phyloP scores from a whole-genome alignment of 2,329 filamentous ascomycete genomes.

The Thelonectria olida region DNA sequence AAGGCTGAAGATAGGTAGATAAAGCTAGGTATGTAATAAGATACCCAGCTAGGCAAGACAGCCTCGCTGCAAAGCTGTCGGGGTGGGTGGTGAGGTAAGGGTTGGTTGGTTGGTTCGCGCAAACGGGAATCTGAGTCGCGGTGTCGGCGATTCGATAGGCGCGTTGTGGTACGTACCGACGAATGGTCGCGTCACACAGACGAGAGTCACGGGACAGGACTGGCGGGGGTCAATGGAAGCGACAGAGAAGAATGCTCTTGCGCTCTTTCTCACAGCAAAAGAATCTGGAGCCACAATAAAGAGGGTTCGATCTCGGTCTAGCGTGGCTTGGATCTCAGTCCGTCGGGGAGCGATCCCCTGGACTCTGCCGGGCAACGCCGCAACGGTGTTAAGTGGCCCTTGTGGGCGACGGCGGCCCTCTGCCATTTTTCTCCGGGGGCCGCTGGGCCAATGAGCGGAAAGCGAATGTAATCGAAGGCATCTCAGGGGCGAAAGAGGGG shows the following conservation, averaged over 20 bases:
- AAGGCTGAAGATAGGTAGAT: background rate
- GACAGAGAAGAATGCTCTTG: background rate
- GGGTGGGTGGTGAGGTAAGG: background rate
- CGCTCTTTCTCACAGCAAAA: background rate
- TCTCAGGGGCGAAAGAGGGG: conserved; percentile 35
- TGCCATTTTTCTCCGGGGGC: conserved; percentile 34
- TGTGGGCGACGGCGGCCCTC: conserved; percentile 16
- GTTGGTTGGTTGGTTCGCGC: too few relatives aligned
- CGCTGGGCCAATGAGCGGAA: conserved; percentile 31
- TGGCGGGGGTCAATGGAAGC: background rate
- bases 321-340: conserved; percentile 38
- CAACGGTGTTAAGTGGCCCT: conserved; percentile 29
- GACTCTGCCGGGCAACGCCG: conserved; percentile 28
- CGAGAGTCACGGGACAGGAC: background rate
- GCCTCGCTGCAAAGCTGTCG: conserved; percentile 4
- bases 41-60: conserved; percentile 6
- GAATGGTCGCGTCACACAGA: background rate
- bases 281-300: conserved; percentile 25
- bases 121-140: too few relatives aligned
- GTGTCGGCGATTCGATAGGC: conserved; percentile 14
- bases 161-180: background rate
- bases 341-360: conserved; percentile 34
- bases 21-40: background rate
- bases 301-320: conserved; percentile 41
- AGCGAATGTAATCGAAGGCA: conserved; percentile 41